Evolutionary conservation across 768 basidiomycete genomes (phyloP), one percentile per base, ranked within the genome.

Genomic region (Kondoa subrosea): DNA sequence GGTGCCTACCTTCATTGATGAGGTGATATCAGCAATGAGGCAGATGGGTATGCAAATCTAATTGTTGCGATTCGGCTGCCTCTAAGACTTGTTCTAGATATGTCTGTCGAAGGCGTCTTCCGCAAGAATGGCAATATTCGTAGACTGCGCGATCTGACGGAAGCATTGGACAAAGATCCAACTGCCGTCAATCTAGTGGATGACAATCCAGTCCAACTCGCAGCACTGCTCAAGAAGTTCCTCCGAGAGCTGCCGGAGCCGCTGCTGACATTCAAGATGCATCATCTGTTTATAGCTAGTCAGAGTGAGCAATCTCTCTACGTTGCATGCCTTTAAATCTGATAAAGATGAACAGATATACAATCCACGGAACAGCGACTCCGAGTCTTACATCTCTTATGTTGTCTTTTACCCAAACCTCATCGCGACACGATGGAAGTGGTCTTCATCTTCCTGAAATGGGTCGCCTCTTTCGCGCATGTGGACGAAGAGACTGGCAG

Each of bases 71-170:
- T 40, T 25, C 31, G 65, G 68, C 26, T 70, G n/a, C 25, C 61
- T 8, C 31, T 50, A 34, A 29, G 57, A 21, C 66, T 33, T 33
- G 59, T 34, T 34, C 61, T 71, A 97, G 95, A 99, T 79, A 91
- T 99, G 89, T 97, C 95, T 8, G 82, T 99, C 56, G 95, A 97
- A 78, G 95, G 95, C 68, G 93, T 99, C 71, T 99, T 99, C 82
- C 84, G 95, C 66, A 91, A 92, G 80, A 95, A 92, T 74, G 95
- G 95, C 65, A 97, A 97, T 76, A 97, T 97, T 75, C 83, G 91
- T 65, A 85, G 91, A 68, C 80, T 96, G 70, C 89, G 89, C 75
- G 89, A 92, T 73, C 81, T 95, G 34, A 86, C 87, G 15, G 93
- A 96, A 68, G 84, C 88, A 2, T 87, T 97, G 67, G 95, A 99